Evolutionary conservation across 495 filamentous ascomycete genomes (phyloP).

Genomic region (Cercophora sp.): DNA sequence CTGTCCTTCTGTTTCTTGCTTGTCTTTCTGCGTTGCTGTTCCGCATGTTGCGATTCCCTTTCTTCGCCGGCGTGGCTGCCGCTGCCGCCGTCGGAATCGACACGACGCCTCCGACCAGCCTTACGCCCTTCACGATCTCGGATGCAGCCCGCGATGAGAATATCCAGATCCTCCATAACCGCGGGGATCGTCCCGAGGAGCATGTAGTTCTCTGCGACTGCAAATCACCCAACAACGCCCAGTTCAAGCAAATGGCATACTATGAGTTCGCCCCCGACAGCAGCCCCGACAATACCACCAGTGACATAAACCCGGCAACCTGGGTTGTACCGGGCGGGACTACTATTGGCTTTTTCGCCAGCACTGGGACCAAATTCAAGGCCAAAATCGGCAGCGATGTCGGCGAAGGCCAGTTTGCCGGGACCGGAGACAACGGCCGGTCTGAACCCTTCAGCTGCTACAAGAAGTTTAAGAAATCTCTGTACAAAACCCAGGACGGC

Average conservation of each 20-base stretch:
- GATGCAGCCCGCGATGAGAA: no score
- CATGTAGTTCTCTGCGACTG: slow-evolving; percentile 1
- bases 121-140: no score
- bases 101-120: no score
- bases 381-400: background rate
- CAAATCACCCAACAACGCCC: background rate
- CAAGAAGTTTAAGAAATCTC: background rate
- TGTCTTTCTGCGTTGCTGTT: no score
- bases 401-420: slow-evolving; percentile 1
- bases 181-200: no score
- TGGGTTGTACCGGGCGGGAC: background rate
- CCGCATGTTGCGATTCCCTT: no score
- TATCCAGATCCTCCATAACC: no score
- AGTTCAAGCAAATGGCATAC: slow-evolving; percentile 1
- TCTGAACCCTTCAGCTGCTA: background rate
- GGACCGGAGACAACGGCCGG: background rate
- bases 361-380: background rate
- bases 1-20: no score
- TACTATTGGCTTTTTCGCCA: background rate
- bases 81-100: no score
- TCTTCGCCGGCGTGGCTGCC: no score
- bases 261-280: background rate
- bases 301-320: background rate
- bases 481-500: slow-evolving; percentile 1
- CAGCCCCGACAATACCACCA: background rate